Base-by-base conservation (phyloP, 257 asterid genomes). In the Solanum clarkiae region DNA sequence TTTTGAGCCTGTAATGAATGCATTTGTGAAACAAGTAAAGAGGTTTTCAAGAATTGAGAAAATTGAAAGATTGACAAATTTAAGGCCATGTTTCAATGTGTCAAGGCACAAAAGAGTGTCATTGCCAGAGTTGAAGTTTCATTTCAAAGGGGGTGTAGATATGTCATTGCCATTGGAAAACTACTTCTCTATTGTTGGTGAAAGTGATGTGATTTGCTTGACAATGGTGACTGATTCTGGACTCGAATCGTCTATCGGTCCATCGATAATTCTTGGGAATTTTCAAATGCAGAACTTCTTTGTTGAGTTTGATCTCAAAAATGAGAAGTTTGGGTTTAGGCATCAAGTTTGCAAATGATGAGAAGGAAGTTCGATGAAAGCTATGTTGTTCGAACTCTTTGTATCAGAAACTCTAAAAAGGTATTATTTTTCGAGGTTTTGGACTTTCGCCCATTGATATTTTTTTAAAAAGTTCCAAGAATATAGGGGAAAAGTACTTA, bases 241-340 rank as follows among this genome's bases (percentile, higher is more conserved):
- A 44, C 89, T 91, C 2, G 90, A 85, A 57, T 80, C 75, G 24
- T 55, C 62, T 14, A 81, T 87, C 10, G 99, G 98, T 3, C 99
- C 98, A 26, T 89, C 97, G 1, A 91, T 96, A 59, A 95, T 96
- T 81, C 72, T 96, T 87, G 99, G 98, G 8, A 96, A 91, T 55
- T 95, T 89, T 87, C 92, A 91, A 91, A 91, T 92, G 98, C 99
- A 96, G 91, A 93, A 94, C 74, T 94, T 86, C 53, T 85, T 85
- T n/a, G 94, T 93, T 8, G 98, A 96, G 85, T 96, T 83, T 89
- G 98, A 96, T 87, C 69, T 96, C 86, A 90, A 89, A 88, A 93
- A 94, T 70, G 90, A 94, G 26, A 90, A 93, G 85, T 90, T 96
- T 82, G 99, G 98, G 68, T 93, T 95, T 90, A 90, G 86, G 69